Conservation (phyloP, 768 basidiomycete species). For the Boletus rubescentipes region DNA sequence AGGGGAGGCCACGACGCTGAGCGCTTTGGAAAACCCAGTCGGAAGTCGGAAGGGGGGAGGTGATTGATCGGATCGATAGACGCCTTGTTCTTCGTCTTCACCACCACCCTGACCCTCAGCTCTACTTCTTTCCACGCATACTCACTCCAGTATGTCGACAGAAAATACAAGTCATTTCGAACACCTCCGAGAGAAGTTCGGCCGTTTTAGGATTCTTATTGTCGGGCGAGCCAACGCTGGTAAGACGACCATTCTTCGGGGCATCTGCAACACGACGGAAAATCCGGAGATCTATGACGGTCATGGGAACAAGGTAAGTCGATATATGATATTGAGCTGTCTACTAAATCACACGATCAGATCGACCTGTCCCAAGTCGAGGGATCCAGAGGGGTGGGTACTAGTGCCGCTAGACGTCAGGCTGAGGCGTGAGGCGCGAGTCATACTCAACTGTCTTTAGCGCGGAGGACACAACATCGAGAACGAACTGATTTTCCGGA, state of each 20-base stretch:
- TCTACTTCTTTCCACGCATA: background rate
- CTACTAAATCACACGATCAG: background rate
- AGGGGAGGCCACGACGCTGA: too few relatives aligned
- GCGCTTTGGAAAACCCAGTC: too few relatives aligned
- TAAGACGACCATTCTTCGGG: slow-evolving; percentile 3
- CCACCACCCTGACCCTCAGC: background rate
- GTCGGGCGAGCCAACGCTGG: slow-evolving; percentile 4
- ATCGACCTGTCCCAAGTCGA: slow-evolving; percentile 1
- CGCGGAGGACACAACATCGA: background rate
- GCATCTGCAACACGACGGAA: slow-evolving; percentile 3
- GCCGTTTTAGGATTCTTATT: background rate
- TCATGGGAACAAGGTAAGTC: background rate
- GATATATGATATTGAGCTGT: background rate
- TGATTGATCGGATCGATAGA: background rate
- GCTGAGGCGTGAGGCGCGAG: too few relatives aligned
- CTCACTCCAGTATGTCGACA: too few relatives aligned
- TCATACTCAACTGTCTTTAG: background rate
- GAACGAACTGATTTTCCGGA: slow-evolving; percentile 1
- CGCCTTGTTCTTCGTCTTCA: background rate
- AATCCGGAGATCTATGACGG: slow-evolving; percentile 6
- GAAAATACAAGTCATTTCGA: too few relatives aligned
- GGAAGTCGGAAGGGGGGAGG: too few relatives aligned
- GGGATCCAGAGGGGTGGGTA: background rate
- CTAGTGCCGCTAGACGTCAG: too few relatives aligned
- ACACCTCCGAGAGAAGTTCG: too few relatives aligned